Conservation (phyloP, 2,329 filamentous ascomycete genomes). For the Trichoderma sp. region DNA sequence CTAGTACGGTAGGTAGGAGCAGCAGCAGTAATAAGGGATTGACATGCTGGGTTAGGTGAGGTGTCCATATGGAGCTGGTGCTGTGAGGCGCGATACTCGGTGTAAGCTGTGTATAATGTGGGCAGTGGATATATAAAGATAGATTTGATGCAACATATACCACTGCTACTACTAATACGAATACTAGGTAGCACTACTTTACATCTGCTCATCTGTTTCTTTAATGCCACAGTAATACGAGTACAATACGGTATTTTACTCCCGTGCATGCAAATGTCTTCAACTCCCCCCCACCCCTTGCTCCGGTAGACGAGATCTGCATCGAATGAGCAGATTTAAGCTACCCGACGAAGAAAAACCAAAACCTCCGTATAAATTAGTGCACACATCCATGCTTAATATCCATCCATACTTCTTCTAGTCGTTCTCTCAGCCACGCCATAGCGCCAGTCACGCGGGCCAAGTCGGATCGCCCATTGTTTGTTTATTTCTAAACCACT, state of each 20-base stretch:
- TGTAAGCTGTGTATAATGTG: background rate
- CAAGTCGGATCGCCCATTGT: slow-evolving; percentile 7
- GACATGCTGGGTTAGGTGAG: background rate
- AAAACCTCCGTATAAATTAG: background rate
- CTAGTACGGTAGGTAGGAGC: background rate
- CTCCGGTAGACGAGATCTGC: background rate
- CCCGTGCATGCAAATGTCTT: background rate
- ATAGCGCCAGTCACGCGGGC: background rate
- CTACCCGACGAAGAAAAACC: background rate
- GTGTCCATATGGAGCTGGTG: background rate
- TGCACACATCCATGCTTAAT: background rate
- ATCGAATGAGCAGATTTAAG: background rate
- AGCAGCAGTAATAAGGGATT: too few species aligned
- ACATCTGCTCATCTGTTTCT: background rate
- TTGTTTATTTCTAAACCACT: background rate
- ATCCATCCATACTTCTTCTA: background rate
- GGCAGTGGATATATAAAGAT: background rate
- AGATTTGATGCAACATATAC: too few species aligned
- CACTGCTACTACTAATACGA: too few species aligned
- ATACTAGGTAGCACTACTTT: too few species aligned
- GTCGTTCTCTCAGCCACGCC: background rate
- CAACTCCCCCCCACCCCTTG: background rate
- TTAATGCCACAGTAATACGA: background rate
- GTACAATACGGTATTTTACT: background rate
- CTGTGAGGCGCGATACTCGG: background rate